Percentiles rank a stretch among this genome's conserved stretches.
These are phyloP conservation scores for Kwoniella bestiolae DNA, from an alignment of 768 basidiomycete species.

Conservation along the genomic window DNA sequence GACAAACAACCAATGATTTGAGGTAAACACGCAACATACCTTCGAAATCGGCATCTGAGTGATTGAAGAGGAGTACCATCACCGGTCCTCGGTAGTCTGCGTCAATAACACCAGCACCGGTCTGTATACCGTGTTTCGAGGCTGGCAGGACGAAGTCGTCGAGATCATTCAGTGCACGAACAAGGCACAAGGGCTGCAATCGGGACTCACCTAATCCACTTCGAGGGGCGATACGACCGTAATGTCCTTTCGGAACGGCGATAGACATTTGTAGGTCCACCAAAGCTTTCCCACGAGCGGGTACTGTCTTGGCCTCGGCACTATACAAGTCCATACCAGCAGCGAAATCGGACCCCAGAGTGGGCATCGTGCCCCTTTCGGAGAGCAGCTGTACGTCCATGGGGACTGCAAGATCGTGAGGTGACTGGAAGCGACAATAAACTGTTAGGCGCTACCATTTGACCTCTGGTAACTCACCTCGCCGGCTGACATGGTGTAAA, in stretches of 20 bases:
- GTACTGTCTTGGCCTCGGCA: constrained; percentile 79
- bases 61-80: constrained; percentile 90
- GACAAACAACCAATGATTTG: no score
- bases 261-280: constrained; percentile 90
- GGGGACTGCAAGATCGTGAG: constrained; percentile 28
- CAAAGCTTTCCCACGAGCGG: constrained; percentile 87
- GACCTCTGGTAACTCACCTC: not conserved
- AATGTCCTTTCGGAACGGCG: constrained; percentile 88
- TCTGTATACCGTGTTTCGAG: constrained; percentile 95
- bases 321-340: constrained; percentile 96
- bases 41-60: constrained; percentile 83
- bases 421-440: not conserved
- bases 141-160: constrained; percentile 61
- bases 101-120: constrained; percentile 94
- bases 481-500: constrained; percentile 20
- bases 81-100: constrained; percentile 94
- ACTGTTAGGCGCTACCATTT: not conserved
- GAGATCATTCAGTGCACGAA: not conserved
- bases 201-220: constrained; percentile 79
- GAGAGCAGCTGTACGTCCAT: constrained; percentile 82
- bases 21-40: constrained; percentile 64
- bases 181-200: not conserved
- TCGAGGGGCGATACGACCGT: constrained; percentile 95
- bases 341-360: constrained; percentile 78
- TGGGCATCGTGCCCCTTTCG: constrained; percentile 80